Conservation (phyloP, 2,329 filamentous ascomycete genomes). For the Paecilomyces dactylethromorphus region DNA sequence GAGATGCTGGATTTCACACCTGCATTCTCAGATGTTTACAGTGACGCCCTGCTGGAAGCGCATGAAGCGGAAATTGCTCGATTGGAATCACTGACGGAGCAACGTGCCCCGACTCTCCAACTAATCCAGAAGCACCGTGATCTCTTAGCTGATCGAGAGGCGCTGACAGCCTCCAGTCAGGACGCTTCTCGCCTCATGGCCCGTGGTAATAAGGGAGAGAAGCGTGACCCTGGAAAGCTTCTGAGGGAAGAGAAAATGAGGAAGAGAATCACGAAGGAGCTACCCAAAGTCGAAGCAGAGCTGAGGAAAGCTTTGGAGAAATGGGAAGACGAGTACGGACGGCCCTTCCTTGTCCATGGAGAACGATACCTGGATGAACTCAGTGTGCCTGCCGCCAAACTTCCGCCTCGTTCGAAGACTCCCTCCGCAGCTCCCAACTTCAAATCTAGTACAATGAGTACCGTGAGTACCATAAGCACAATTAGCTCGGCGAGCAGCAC, state of each 20-base stretch:
- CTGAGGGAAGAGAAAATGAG: slow-evolving; percentile 97
- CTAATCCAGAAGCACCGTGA: slow-evolving; percentile 78
- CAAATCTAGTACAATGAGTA: slow-evolving; percentile 14
- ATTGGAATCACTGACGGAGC: slow-evolving; percentile 74
- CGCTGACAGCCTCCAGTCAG: slow-evolving; percentile 83
- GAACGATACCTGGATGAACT: slow-evolving; percentile 83
- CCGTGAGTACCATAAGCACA: too few relatives aligned
- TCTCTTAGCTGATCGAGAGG: slow-evolving; percentile 77
- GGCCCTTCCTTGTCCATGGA: slow-evolving; percentile 87
- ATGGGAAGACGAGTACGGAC: slow-evolving; percentile 92
- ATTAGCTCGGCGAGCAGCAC: background rate
- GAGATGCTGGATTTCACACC: slow-evolving; percentile 98
- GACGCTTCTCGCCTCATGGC: slow-evolving; percentile 90
- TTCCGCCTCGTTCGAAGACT: slow-evolving; percentile 47
- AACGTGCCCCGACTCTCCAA: slow-evolving; percentile 75
- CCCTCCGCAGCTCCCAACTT: slow-evolving; percentile 29
- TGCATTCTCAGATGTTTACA: slow-evolving; percentile 94
- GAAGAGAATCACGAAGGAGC: slow-evolving; percentile 91
- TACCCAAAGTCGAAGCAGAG: slow-evolving; percentile 86
- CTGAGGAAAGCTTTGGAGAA: slow-evolving; percentile 71
- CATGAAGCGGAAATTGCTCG: slow-evolving; percentile 87
- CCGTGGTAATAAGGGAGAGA: slow-evolving; percentile 87
- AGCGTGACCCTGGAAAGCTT: slow-evolving; percentile 87
- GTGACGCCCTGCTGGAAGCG: slow-evolving; percentile 86
- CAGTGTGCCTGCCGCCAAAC: slow-evolving; percentile 61